Evolutionary conservation across 2,329 filamentous ascomycete species (phyloP), one percentile per base, ranked within the genome.

Genomic region (Uncinocarpus reesii): DNA sequence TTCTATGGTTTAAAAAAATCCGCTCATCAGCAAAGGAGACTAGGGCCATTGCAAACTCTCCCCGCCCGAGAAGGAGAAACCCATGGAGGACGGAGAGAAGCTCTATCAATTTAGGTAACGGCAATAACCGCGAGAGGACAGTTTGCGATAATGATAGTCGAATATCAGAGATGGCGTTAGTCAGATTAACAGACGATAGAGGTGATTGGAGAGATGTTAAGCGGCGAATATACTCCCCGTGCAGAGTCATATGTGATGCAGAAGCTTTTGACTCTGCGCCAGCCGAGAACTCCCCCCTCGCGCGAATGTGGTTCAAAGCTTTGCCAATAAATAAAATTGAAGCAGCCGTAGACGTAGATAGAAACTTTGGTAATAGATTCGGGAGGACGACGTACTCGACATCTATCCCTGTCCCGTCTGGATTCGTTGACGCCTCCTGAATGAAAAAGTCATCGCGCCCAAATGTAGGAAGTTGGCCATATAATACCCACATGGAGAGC

Each of bases 251-350:
- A 60, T 92, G 85, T 1, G 77, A 74, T 1, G 83, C 78, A 1
- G 58, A 54, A 54, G 55, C 48, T 36, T 63, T 46, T 16, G 65
- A 60, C 32, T 60, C 56, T 37, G 58, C 56, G 2, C 57, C 56
- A 26, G 52, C 62, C 48, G 56, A 69, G 52, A 59, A 57, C 24
- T 65, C 66, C 7, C 65, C 64, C 42, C 68, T 66, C 10, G 77
- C 74, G 42, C 84, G 77, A 47, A 95, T 83, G 55, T 94, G 86
- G 57, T 93, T 87, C 40, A 96, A 71, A 0, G 88, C 93, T 55
- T 84, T 85, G 8, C 92, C 92, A 53, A 95, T 83, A 60, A 95
- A 95, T 4, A 95, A 71, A 63, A 96, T 86, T 0, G 89, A 95
- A 2, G 78, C 75, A 6, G 86, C 87, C 1, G 86, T 85, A 3